A percentile compares a stretch with the other conserved stretches of the same genome.
Evolutionary conservation across 2,329 filamentous ascomycete species (phyloP).

Genomic region (Emergomyces orientalis): DNA sequence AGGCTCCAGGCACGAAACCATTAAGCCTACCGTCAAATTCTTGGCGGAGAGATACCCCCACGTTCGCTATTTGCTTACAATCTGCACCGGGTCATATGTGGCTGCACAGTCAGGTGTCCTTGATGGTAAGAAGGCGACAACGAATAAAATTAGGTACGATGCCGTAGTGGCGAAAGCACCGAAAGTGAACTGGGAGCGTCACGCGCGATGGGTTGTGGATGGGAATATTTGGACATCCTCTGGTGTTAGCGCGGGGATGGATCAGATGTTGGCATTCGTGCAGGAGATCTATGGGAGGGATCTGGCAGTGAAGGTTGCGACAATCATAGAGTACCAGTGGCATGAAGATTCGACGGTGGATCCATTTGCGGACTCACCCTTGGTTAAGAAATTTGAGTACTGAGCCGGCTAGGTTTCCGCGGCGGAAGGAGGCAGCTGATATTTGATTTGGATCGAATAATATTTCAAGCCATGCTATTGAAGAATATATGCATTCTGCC

Average conservation of each 20-base stretch:
- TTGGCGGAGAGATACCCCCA: conserved; percentile 38
- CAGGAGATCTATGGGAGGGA: conserved; percentile 46
- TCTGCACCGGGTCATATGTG: conserved; percentile 57
- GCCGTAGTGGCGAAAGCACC: conserved; percentile 41
- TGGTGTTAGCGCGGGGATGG: conserved; percentile 55
- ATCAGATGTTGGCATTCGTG: conserved; percentile 52
- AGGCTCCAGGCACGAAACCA: conserved; percentile 34
- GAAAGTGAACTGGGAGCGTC: conserved; percentile 50
- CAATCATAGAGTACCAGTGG: conserved; percentile 50
- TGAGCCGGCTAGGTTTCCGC: not conserved
- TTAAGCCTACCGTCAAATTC: conserved; percentile 37
- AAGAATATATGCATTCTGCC: not conserved
- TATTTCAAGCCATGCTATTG: not conserved
- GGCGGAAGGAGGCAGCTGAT: not conserved
- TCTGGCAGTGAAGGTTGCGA: conserved; percentile 41
- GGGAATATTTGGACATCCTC: conserved; percentile 59
- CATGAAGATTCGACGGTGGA: conserved; percentile 44
- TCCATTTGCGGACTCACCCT: conserved; percentile 42
- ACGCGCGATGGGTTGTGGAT: conserved; percentile 56
- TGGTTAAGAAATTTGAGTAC: not conserved
- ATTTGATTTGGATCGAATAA: not conserved
- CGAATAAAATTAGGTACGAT: conserved; percentile 53
- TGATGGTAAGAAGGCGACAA: conserved; percentile 53
- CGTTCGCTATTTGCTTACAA: conserved; percentile 50
- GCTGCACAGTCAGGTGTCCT: conserved; percentile 52